Conservation (phyloP, 805 yeast genomes). For the Scheffersomyces lignosus region DNA sequence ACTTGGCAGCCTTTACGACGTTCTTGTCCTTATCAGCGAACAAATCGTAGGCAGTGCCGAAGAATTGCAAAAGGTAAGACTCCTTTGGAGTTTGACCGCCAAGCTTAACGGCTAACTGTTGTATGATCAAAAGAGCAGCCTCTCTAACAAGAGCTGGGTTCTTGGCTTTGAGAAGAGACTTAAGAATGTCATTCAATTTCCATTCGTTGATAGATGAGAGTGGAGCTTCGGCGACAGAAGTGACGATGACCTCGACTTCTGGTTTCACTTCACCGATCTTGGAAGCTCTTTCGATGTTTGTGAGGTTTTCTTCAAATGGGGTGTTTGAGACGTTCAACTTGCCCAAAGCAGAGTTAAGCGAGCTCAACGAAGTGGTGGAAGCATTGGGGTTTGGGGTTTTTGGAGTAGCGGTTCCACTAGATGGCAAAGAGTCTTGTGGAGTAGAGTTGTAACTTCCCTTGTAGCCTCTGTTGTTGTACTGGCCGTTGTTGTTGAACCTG, state of each 20-base stretch:
- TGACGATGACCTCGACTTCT: slow-evolving; percentile 54
- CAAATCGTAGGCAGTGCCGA: slow-evolving; percentile 66
- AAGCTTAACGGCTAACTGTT: slow-evolving; percentile 55
- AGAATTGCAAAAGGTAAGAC: slow-evolving; percentile 64
- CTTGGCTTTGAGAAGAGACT: slow-evolving; percentile 71
- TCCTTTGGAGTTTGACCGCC: slow-evolving; percentile 74
- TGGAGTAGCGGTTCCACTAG: slow-evolving; percentile 38
- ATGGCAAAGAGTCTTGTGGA: slow-evolving; percentile 30
- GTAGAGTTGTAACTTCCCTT: slow-evolving; percentile 9
- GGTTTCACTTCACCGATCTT: slow-evolving; percentile 55
- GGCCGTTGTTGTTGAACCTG: background rate
- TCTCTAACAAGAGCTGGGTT: slow-evolving; percentile 76
- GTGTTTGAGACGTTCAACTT: slow-evolving; percentile 55
- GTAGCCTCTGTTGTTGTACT: slow-evolving; percentile 4
- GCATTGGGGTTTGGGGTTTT: slow-evolving; percentile 33
- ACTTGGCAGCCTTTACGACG: slow-evolving; percentile 83
- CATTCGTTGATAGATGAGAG: slow-evolving; percentile 54
- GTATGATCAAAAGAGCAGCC: slow-evolving; percentile 65
- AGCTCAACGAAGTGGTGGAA: slow-evolving; percentile 73
- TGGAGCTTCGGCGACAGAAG: slow-evolving; percentile 42
- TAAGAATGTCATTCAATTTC: slow-evolving; percentile 62
- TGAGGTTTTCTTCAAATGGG: slow-evolving; percentile 64
- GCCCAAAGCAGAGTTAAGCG: slow-evolving; percentile 68
- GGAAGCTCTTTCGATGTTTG: slow-evolving; percentile 49
- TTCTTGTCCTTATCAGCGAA: slow-evolving; percentile 85